Percentiles rank a stretch among this genome's conserved stretches.
phyloP scores from a whole-genome alignment of 2,329 filamentous ascomycete genomes.

The Arthrobotrys entomopaga region DNA sequence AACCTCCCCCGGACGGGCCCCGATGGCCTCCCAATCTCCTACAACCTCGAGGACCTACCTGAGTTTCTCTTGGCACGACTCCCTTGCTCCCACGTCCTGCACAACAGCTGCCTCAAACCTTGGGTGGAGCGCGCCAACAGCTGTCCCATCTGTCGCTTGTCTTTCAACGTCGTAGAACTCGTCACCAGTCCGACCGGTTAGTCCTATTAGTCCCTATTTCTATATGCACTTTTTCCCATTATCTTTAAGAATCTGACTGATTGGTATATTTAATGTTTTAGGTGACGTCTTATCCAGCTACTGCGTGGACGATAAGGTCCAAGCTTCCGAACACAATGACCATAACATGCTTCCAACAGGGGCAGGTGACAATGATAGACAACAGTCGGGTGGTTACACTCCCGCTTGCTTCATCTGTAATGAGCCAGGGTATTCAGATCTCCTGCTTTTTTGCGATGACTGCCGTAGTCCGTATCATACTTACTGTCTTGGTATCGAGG shows the following conservation, averaged over 20 bases:
- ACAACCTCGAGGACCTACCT: slow-evolving; percentile 61
- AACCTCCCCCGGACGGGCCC: slow-evolving; percentile 60
- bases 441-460: slow-evolving; percentile 87
- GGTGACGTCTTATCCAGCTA: slow-evolving; percentile 67
- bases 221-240: neutral
- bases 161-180: slow-evolving; percentile 89
- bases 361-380: slow-evolving; percentile 71
- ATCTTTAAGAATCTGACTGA: slow-evolving; percentile 16
- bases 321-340: slow-evolving; percentile 89
- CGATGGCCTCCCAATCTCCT: slow-evolving; percentile 65
- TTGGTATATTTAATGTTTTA: slow-evolving; percentile 5
- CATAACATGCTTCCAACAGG: slow-evolving; percentile 75
- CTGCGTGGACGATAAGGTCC: slow-evolving; percentile 81
- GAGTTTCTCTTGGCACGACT: slow-evolving; percentile 60
- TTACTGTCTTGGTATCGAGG: slow-evolving; percentile 84
- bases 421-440: slow-evolving; percentile 80
- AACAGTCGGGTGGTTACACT: slow-evolving; percentile 69
- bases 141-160: slow-evolving; percentile 93
- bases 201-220: neutral
- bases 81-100: slow-evolving; percentile 84
- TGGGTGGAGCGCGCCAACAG: slow-evolving; percentile 98
- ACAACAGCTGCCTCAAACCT: slow-evolving; percentile 89
- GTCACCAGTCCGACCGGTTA: slow-evolving; percentile 63
- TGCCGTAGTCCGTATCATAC: slow-evolving; percentile 92
- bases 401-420: slow-evolving; percentile 87